These are phyloP conservation scores for Fusarium musae DNA, from an alignment of 2,329 filamentous ascomycete genomes.

Conservation along the genomic window DNA sequence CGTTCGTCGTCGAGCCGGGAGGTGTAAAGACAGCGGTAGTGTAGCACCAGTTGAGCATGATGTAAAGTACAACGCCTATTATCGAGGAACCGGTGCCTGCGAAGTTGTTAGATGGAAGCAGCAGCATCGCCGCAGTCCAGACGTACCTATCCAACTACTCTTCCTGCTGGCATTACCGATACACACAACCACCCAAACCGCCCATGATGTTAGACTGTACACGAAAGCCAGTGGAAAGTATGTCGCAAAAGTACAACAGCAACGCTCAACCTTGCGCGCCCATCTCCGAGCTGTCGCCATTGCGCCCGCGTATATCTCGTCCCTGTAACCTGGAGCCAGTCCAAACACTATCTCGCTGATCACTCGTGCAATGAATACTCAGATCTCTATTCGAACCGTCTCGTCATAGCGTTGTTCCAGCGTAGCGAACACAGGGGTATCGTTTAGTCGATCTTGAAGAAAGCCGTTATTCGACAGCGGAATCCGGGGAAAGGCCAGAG, in stretches of 20 bases:
- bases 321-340: neutral
- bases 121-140: neutral
- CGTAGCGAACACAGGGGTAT: conserved; percentile 22
- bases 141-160: conserved; percentile 68
- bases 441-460: conserved; percentile 16
- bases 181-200: conserved; percentile 83
- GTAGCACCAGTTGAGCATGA: conserved; percentile 88
- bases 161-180: conserved; percentile 71
- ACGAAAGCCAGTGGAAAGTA: conserved; percentile 93
- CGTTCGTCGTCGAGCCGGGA: conserved; percentile 77
- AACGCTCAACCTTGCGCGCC: conserved; percentile 79
- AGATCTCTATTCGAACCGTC: conserved; percentile 2
- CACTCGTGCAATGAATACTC: neutral
- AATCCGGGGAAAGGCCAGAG: neutral
- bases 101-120: neutral
- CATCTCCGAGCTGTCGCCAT: conserved; percentile 67
- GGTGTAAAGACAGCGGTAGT: conserved; percentile 92
- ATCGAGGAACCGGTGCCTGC: conserved; percentile 67
- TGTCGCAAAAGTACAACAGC: conserved; percentile 80
- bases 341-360: neutral
- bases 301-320: conserved; percentile 5
- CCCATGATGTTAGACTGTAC: conserved; percentile 92
- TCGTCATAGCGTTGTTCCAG: conserved; percentile 25
- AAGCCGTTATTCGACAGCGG: conserved; percentile 14
- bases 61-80: conserved; percentile 77